Conservation (phyloP, 2,329 filamentous ascomycete genomes). For the Botrytis aclada region DNA sequence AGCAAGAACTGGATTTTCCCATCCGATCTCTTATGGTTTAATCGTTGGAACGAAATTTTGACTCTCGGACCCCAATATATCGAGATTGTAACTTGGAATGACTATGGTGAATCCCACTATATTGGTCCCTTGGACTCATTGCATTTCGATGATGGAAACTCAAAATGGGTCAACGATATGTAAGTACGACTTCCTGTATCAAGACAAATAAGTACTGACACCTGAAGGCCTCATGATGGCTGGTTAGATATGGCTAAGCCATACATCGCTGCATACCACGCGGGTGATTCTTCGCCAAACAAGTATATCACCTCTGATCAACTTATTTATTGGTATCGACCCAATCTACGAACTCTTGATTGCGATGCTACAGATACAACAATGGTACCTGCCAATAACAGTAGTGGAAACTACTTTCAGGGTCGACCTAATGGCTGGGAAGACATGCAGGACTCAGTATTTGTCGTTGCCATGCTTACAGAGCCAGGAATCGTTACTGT, state of each 20-base stretch:
- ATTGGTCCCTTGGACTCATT: conserved; percentile 46
- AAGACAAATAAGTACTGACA: neutral
- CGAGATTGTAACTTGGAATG: conserved; percentile 47
- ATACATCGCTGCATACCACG: conserved; percentile 30
- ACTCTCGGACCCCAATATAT: conserved; percentile 44
- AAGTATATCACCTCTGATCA: conserved; percentile 32
- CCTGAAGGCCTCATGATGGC: conserved; percentile 45
- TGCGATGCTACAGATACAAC: conserved; percentile 39
- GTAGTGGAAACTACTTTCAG: conserved; percentile 30
- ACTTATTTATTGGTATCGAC: conserved; percentile 44
- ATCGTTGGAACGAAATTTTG: conserved; percentile 44
- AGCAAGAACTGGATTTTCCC: conserved; percentile 45
- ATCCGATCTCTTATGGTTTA: conserved; percentile 41
- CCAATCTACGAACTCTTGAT: conserved; percentile 32
- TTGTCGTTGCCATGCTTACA: conserved; percentile 35
- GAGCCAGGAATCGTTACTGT: conserved; percentile 33
- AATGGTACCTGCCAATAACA: conserved; percentile 28
- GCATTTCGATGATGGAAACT: conserved; percentile 35
- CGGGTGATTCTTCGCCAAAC: conserved; percentile 21
- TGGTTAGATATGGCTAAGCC: conserved; percentile 40
- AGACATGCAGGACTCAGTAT: conserved; percentile 36
- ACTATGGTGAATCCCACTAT: conserved; percentile 53
- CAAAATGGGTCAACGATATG: conserved; percentile 40
- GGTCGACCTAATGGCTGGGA: conserved; percentile 29
- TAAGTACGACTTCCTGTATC: neutral